Evolutionary conservation across 1,284 basidiomycete genomes (phyloP), one percentile per base, ranked within the genome.

Genomic region (Tetrapyrgos nigripes): DNA sequence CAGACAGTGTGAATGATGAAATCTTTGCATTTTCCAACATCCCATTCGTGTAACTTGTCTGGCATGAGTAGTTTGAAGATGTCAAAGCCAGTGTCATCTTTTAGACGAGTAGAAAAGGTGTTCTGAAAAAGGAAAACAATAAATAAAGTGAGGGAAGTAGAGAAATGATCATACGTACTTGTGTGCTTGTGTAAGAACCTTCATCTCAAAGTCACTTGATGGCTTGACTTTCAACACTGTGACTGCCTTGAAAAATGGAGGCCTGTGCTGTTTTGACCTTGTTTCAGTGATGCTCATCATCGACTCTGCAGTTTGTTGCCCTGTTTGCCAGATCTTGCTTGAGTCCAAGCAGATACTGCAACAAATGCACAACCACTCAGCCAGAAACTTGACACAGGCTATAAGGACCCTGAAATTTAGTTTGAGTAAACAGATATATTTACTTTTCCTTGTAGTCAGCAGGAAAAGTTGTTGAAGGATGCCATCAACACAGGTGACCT

Each of bases 371-470:
- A 28, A 40, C 43, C 31, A 28, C 31, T 23, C 27, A 23, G 48
- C 47, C 21, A 57, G 49, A 28, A 24, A 57, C 33, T 57, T 57
- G 47, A 50, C 44, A 45, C 48, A 50, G 9, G 9, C 66, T 66
- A n/a, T 70, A 68, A 13, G 65, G 68, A 6, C 62, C 62, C 0
- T 72, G 55, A 6, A 76, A 47, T 49, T 72, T 76, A 28, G n/a
- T 28, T 10, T 5, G 3, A 17, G 26, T 49, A 10, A 40, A 24
- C 28, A 31, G 46, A 53, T n/a, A 17, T 2, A 65, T 64, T 50
- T 53, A 75, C 75, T 75, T 75, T 43, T 77, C 74, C 1, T 71
- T 73, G 48, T 76, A 76, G 57, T 76, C 73, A 0, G 74, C 70
- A 62, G 68, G 49, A 71, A 75, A 0, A 74, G 58, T 23, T 58